phyloP scores from a whole-genome alignment of 2,329 filamentous ascomycete genomes.

The Ophiostoma novo-ulmi region DNA sequence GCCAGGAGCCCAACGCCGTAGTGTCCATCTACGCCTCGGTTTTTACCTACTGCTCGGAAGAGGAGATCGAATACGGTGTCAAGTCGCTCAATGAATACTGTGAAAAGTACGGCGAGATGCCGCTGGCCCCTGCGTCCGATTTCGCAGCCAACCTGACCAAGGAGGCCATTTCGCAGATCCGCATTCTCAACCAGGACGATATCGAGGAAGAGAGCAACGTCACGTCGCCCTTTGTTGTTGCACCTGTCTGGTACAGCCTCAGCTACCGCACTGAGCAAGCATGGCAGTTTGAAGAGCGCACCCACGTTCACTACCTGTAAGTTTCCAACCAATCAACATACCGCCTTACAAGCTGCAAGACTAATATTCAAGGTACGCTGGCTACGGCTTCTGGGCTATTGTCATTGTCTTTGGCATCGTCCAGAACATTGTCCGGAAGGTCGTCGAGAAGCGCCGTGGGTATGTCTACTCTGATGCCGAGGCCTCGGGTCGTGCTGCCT shows the following conservation, averaged over 20 bases:
- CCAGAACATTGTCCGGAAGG: slow-evolving; percentile 19
- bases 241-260: slow-evolving; percentile 14
- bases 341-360: neutral
- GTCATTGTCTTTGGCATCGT: slow-evolving; percentile 25
- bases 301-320: slow-evolving; percentile 19
- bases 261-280: slow-evolving; percentile 1
- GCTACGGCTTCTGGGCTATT: slow-evolving; percentile 25
- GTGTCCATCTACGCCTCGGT: slow-evolving; percentile 23
- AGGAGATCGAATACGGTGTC: neutral
- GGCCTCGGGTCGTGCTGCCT: neutral
- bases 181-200: neutral
- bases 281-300: slow-evolving; percentile 10
- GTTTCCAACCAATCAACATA: neutral
- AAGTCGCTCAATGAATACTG: neutral
- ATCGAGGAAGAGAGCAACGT: neutral
- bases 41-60: slow-evolving; percentile 20
- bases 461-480: slow-evolving; percentile 23
- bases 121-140: neutral
- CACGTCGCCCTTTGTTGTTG: slow-evolving; percentile 21
- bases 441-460: slow-evolving; percentile 20
- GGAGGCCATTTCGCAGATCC: slow-evolving; percentile 23
- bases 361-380: slow-evolving; percentile 16
- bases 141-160: slow-evolving; percentile 26
- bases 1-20: slow-evolving; percentile 21
- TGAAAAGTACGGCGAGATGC: slow-evolving; percentile 4